phyloP scores from a whole-genome alignment of 257 asterid genomes.

The Primulina tabacum region DNA sequence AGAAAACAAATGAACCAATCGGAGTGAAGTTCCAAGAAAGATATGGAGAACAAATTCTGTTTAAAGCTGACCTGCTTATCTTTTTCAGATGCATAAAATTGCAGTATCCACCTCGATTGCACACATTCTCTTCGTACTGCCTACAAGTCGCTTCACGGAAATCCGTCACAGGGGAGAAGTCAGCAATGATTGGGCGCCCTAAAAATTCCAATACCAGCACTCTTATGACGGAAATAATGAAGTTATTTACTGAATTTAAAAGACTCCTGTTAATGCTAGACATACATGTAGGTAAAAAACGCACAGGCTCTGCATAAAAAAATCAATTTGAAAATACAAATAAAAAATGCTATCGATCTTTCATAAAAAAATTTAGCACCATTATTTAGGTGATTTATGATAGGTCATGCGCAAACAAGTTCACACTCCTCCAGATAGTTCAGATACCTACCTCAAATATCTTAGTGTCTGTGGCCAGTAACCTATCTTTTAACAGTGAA shows the following conservation, averaged over 20 bases:
- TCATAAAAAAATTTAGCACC: no score
- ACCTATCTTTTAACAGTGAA: neutral
- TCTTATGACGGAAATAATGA: conserved; percentile 3
- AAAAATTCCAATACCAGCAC: conserved; percentile 18
- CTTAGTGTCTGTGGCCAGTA: conserved; percentile 11
- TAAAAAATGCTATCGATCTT: neutral
- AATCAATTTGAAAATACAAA: neutral
- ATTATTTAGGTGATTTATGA: neutral
- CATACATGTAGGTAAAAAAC: neutral
- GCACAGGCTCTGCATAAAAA: neutral
- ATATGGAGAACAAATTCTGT: neutral
- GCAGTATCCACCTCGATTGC: conserved; percentile 93
- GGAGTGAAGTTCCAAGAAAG: neutral
- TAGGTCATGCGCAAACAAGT: neutral
- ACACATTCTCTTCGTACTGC: conserved; percentile 86
- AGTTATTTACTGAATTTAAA: neutral
- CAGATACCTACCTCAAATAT: neutral
- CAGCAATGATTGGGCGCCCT: conserved; percentile 86
- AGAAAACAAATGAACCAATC: conserved; percentile 16
- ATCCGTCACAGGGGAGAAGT: conserved; percentile 91
- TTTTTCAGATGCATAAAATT: conserved; percentile 92
- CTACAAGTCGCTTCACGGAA: conserved; percentile 91
- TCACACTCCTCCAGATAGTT: neutral
- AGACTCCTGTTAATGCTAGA: neutral
- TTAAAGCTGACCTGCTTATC: conserved; percentile 59